Base-by-base conservation (phyloP, 768 basidiomycete species). In the Boletus reticuloceps region DNA sequence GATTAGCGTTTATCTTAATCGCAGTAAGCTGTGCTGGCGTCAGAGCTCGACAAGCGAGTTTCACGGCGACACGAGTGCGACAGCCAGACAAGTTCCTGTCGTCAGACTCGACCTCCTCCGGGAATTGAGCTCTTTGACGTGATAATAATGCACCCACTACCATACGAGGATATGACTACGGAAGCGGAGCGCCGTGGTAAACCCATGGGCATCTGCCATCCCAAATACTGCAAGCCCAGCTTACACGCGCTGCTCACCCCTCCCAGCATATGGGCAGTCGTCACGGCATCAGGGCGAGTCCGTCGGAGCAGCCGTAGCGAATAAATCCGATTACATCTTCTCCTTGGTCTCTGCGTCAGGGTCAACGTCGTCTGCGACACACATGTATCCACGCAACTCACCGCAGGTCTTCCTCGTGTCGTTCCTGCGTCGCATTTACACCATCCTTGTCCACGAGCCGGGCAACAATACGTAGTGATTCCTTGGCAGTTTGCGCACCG, bases 371-470 rank as follows among this genome's bases (percentile, higher is more conserved):
- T 48, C 27, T 44, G 53, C 38, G 60, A 64, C 51, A 17, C 29
- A 1, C 13, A 20, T 41, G 19, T 22, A 6, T 37, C 38, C 39
- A 12, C 9, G 43, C 57, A 25, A 77, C 84, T 72, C 70, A 86
- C 81, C 73, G 70, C 51, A 78, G 78, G 46, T 79, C 77, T 11
- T 63, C 49, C 22, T 64, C 62, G 9, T 68, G 60, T 47, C 63
- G 42, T 22, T 70, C 68, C 6, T 58, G 75, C 62, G 67, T 65
- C 11, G 69, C 74, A 41, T 80, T 76, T 49, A 88, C 63, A 1
- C 87, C 88, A 59, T 86, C 79, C 51, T 72, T 73, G 55, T 88
- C 87, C 22, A 89, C 80, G 38, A 85, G 81, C 55, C 73, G 70
- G 32, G 80, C 76, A n/a, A 89, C 77, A 8, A 78, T 64, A n/a